phyloP scores from a whole-genome alignment of 805 yeast species.

The Diddensiella transvaalensis region DNA sequence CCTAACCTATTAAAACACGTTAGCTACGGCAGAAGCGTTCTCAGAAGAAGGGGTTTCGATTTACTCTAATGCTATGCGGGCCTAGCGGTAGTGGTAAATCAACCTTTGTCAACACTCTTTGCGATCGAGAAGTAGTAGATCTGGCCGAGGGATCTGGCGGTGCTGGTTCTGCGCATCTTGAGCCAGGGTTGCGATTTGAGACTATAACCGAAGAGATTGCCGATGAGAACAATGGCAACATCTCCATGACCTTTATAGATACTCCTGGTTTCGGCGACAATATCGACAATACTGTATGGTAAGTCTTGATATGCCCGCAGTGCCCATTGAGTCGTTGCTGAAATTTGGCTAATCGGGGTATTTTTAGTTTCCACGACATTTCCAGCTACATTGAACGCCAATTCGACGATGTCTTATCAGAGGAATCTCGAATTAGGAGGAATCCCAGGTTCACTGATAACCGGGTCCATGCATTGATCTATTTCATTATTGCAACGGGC shows the following conservation, averaged over 20 bases:
- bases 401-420: conserved; percentile 67
- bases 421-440: conserved; percentile 73
- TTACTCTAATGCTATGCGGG: conserved; percentile 84
- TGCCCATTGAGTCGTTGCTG: too few species aligned
- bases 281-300: conserved; percentile 55
- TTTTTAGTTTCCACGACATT: conserved; percentile 39
- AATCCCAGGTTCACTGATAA: conserved; percentile 69
- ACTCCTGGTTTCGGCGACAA: conserved; percentile 79
- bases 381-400: conserved; percentile 63
- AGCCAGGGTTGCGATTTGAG: conserved; percentile 37
- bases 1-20: too few species aligned
- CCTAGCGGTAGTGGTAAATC: conserved; percentile 88
- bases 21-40: conserved; percentile 67
- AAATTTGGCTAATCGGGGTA: conserved; percentile 63
- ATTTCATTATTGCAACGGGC: conserved; percentile 62
- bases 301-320: conserved; percentile 1
- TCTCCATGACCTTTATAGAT: conserved; percentile 54
- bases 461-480: conserved; percentile 72
- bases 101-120: conserved; percentile 85
- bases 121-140: conserved; percentile 72
- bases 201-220: conserved; percentile 34
- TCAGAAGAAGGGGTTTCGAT: conserved; percentile 77
- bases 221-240: conserved; percentile 76
- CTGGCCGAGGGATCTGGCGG: conserved; percentile 26
- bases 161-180: conserved; percentile 28